Evolutionary conservation across 2,329 filamentous ascomycete genomes (phyloP).

Genomic region (Aspergillus sp.): DNA sequence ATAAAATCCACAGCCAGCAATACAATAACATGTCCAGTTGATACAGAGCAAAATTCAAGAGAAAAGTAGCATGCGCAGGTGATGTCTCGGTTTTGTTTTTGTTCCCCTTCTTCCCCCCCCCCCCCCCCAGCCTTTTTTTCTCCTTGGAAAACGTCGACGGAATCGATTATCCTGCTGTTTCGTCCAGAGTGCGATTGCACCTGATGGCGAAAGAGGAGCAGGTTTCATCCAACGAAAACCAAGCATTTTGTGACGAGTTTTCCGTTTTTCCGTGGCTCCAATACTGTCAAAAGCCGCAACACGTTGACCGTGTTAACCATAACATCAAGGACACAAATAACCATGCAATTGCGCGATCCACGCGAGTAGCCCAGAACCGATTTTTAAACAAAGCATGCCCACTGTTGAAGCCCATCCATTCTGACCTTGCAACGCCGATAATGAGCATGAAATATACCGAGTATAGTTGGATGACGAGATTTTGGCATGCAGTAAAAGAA

Average conservation of each 20-base stretch:
- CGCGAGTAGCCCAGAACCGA: constrained; percentile 16
- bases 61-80: constrained; percentile 8
- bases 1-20: constrained; percentile 19
- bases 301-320: not conserved
- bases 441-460: constrained; percentile 17
- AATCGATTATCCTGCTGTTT: not conserved
- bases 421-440: constrained; percentile 25
- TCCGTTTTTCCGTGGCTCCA: not conserved
- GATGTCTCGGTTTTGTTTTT: not conserved
- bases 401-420: constrained; percentile 20
- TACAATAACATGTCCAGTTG: constrained; percentile 10
- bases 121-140: too few relatives aligned
- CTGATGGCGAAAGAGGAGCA: not conserved
- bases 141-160: not conserved
- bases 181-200: not conserved
- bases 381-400: constrained; percentile 16
- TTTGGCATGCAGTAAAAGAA: constrained; percentile 5
- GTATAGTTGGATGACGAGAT: constrained; percentile 1
- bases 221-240: not conserved
- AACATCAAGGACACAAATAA: constrained; percentile 9
- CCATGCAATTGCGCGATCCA: constrained; percentile 23
- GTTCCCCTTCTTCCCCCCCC: too few relatives aligned
- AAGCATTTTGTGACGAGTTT: not conserved
- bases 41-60: constrained; percentile 9
- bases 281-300: constrained; percentile 5